Conservation (phyloP, 2,329 filamentous ascomycete genomes). For the Periconia sp. region DNA sequence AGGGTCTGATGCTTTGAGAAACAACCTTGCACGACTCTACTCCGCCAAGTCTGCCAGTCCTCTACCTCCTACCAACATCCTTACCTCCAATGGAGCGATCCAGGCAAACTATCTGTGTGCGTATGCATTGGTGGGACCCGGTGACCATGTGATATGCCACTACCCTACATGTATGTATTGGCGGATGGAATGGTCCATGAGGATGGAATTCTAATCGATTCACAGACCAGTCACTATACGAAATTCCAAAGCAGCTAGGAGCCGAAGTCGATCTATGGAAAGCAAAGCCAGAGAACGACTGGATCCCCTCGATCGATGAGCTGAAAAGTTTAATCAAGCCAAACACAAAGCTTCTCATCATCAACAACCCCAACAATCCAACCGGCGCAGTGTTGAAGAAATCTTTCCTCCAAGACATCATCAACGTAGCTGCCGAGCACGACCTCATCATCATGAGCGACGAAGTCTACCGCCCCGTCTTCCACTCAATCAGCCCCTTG, state of each 20-base stretch:
- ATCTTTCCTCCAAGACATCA: conserved; percentile 64
- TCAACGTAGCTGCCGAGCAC: conserved; percentile 67
- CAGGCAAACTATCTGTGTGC: conserved; percentile 83
- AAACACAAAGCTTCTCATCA: conserved; percentile 74
- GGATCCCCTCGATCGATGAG: conserved; percentile 70
- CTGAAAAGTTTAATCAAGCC: conserved; percentile 68
- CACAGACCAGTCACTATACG: conserved; percentile 73
- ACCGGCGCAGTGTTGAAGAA: conserved; percentile 74
- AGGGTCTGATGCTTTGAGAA: conserved; percentile 68
- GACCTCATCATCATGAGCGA: conserved; percentile 74
- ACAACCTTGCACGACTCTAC: conserved; percentile 70
- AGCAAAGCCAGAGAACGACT: conserved; percentile 67
- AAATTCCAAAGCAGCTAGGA: conserved; percentile 74
- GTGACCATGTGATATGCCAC: conserved; percentile 85
- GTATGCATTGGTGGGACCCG: conserved; percentile 72
- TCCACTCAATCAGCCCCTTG: conserved; percentile 68
- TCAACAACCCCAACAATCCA: conserved; percentile 84
- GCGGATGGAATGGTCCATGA: not conserved
- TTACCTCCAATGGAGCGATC: conserved; percentile 82
- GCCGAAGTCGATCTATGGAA: conserved; percentile 81
- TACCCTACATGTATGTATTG: conserved; percentile 72
- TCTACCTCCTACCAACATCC: conserved; percentile 66
- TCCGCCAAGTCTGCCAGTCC: conserved; percentile 59
- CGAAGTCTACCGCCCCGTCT: conserved; percentile 85
- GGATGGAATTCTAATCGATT: not conserved